phyloP scores from a whole-genome alignment of 176 grass and related monocot genomes.

The Elaeis guineensis region DNA sequence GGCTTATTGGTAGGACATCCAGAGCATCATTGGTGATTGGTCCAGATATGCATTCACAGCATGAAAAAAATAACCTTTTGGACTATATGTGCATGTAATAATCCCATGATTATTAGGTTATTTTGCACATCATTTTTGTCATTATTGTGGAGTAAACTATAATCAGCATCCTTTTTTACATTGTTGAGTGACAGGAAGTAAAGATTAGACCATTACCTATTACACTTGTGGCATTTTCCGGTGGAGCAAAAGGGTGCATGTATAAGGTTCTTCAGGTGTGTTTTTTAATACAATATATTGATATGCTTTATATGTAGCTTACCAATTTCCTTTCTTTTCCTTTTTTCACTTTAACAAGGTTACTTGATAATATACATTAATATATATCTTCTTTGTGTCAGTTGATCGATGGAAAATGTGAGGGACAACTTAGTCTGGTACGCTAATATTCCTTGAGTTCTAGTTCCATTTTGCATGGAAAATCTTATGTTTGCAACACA shows the following conservation, averaged over 20 bases:
- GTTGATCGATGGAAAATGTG: conserved; percentile 37
- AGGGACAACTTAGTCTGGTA: conserved; percentile 65
- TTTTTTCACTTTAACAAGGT: conserved; percentile 14
- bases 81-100: no score
- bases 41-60: no score
- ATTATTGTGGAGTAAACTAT: background rate
- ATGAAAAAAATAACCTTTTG: no score
- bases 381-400: conserved; percentile 26
- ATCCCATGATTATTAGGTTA: background rate
- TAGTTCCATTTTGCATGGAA: background rate
- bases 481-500: background rate
- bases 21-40: no score
- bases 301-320: background rate
- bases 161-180: background rate
- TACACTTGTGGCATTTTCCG: conserved; percentile 76
- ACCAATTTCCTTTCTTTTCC: background rate
- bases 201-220: conserved; percentile 53
- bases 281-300: background rate
- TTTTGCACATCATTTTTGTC: background rate
- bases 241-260: conserved; percentile 86
- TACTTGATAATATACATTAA: background rate
- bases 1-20: no score
- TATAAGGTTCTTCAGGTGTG: conserved; percentile 94
- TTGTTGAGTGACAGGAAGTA: conserved; percentile 47
- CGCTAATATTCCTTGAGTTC: conserved; percentile 6